Evolutionary conservation across 2,329 filamentous ascomycete genomes (phyloP).

Genomic region (Waltergamsia citrina): DNA sequence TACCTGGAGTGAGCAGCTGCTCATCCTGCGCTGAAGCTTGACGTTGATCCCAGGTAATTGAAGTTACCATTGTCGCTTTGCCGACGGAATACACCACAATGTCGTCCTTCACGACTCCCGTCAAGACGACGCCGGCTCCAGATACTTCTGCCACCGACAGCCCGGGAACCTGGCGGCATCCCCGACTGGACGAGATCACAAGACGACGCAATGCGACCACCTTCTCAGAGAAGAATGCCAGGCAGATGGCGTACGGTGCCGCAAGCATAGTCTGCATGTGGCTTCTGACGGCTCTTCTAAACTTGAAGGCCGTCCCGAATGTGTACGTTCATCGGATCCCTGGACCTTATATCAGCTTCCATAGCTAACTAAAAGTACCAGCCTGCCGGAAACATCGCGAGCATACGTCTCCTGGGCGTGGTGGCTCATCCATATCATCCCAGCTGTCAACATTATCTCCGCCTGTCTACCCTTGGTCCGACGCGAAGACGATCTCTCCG

Average conservation of each 20-base stretch:
- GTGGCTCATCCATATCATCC: slow-evolving; percentile 42
- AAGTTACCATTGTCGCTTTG: background rate
- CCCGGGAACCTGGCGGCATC: slow-evolving; percentile 84
- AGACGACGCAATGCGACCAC: slow-evolving; percentile 67
- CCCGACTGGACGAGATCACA: slow-evolving; percentile 78
- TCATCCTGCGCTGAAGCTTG: too few relatives aligned
- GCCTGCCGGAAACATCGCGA: slow-evolving; percentile 1
- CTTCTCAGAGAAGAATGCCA: slow-evolving; percentile 71
- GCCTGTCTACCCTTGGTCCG: slow-evolving; percentile 66
- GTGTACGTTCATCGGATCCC: slow-evolving; percentile 1
- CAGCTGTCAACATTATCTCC: slow-evolving; percentile 60
- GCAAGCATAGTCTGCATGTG: slow-evolving; percentile 32
- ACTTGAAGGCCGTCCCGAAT: slow-evolving; percentile 21
- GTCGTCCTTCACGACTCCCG: slow-evolving; percentile 22
- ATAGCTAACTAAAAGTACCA: background rate
- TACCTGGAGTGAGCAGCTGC: too few relatives aligned
- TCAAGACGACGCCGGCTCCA: slow-evolving; percentile 27
- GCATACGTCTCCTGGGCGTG: slow-evolving; percentile 33
- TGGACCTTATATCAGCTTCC: background rate
- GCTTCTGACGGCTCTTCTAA: slow-evolving; percentile 21
- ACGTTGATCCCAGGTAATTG: too few relatives aligned
- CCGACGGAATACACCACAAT: slow-evolving; percentile 9
- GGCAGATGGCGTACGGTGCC: slow-evolving; percentile 59
- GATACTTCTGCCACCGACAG: slow-evolving; percentile 33
- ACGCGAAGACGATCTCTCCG: slow-evolving; percentile 66